Evolutionary conservation across 768 basidiomycete genomes (phyloP).

Genomic region (Rhizopogon rudus): DNA sequence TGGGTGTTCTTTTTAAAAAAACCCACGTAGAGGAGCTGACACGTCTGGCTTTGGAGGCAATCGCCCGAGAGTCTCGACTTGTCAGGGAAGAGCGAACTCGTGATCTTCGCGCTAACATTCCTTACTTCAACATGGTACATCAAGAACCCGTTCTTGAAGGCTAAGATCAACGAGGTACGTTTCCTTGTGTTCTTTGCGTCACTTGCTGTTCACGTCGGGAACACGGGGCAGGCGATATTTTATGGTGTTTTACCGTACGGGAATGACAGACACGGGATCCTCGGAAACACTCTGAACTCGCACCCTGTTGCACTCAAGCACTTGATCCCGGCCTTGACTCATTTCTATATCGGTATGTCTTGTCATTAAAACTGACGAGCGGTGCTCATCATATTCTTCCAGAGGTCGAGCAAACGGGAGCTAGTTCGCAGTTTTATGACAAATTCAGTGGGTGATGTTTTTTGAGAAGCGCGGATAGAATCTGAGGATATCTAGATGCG

Average conservation of each 20-base stretch:
- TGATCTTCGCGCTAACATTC: conserved; percentile 88
- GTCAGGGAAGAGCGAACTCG: conserved; percentile 79
- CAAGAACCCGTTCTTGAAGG: conserved; percentile 97
- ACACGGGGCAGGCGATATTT: conserved; percentile 55
- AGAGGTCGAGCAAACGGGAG: conserved; percentile 98
- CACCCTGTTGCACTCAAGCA: conserved; percentile 83
- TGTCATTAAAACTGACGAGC: neutral
- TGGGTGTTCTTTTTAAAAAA: conserved; percentile 29
- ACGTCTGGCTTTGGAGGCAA: conserved; percentile 31
- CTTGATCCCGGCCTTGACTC: conserved; percentile 86
- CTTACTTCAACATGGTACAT: conserved; percentile 94
- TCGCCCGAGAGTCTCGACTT: conserved; percentile 79
- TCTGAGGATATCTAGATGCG: conserved; percentile 38
- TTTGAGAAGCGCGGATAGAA: neutral
- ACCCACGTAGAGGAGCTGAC: neutral
- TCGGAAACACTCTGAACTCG: conserved; percentile 79
- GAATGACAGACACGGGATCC: conserved; percentile 61
- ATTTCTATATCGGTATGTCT: conserved; percentile 86
- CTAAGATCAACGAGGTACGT: conserved; percentile 86
- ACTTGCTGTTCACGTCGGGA: neutral
- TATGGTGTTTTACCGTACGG: conserved; percentile 67
- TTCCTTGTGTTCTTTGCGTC: conserved; percentile 9
- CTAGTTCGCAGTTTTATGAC: conserved; percentile 98
- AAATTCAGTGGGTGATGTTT: conserved; percentile 76
- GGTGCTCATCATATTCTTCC: conserved; percentile 6